Percentiles rank a stretch among this genome's conserved stretches.
Evolutionary conservation across 495 filamentous ascomycete species (phyloP).

Genomic region (Xylaria sp.): DNA sequence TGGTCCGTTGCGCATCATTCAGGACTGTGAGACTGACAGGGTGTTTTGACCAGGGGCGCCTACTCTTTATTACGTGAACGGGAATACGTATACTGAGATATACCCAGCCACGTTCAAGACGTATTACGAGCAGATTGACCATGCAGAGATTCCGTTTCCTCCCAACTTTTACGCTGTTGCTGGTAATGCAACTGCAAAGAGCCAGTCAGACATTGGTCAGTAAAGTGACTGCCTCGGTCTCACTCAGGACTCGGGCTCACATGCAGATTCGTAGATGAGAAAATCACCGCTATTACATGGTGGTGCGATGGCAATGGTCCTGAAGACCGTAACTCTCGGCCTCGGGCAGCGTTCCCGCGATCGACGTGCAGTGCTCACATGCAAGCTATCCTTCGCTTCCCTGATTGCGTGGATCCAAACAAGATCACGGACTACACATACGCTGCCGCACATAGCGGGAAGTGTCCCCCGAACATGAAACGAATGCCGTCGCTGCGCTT

Average conservation of each 20-base stretch:
- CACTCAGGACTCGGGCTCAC: not conserved
- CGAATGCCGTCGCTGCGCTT: slow-evolving; percentile 45
- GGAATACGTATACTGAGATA: slow-evolving; percentile 48
- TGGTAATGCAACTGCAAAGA: slow-evolving; percentile 44
- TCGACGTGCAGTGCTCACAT: slow-evolving; percentile 45
- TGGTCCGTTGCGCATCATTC: not conserved
- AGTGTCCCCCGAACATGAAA: slow-evolving; percentile 41
- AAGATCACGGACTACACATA: slow-evolving; percentile 45
- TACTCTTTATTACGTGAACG: slow-evolving; percentile 48
- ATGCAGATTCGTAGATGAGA: slow-evolving; percentile 35
- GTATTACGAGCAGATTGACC: slow-evolving; percentile 75
- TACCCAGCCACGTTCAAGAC: slow-evolving; percentile 50
- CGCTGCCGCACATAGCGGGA: slow-evolving; percentile 40
- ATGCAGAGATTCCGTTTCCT: slow-evolving; percentile 81
- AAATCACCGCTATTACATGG: slow-evolving; percentile 45
- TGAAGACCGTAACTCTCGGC: slow-evolving; percentile 43
- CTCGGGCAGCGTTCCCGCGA: slow-evolving; percentile 42
- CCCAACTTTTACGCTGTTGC: slow-evolving; percentile 52
- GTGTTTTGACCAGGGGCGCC: slow-evolving; percentile 39
- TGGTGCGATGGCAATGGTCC: slow-evolving; percentile 49
- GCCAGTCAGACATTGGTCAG: slow-evolving; percentile 36
- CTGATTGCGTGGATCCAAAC: slow-evolving; percentile 45
- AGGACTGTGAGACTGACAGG: not conserved
- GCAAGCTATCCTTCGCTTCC: slow-evolving; percentile 46
- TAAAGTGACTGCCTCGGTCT: not conserved